Evolutionary conservation across 306 rosid genomes (phyloP).

Genomic region (Inga leiocalycina): DNA sequence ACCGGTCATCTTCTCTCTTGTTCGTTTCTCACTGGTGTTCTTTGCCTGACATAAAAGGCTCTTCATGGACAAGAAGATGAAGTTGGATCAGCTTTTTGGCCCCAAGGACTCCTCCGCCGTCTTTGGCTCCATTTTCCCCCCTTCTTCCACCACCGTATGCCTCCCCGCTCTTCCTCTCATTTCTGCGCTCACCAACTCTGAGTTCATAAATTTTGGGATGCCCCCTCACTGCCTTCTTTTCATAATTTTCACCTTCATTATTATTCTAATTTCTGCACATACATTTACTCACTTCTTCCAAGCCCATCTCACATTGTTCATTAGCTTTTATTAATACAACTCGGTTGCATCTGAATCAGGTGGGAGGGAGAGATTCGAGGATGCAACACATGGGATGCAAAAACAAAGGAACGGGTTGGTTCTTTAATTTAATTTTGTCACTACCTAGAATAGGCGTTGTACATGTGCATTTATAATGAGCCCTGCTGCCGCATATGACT

Average conservation of each 20-base stretch:
- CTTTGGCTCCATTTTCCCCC: conserved; percentile 79
- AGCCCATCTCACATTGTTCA: no score
- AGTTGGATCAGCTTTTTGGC: conserved; percentile 85
- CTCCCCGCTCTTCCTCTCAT: not conserved
- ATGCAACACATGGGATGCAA: conserved; percentile 37
- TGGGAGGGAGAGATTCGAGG: conserved; percentile 43
- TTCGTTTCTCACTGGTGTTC: not conserved
- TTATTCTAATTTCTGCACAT: not conserved
- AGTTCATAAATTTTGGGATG: no score
- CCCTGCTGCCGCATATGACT: no score
- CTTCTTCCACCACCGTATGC: conserved; percentile 64
- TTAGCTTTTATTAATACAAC: no score
- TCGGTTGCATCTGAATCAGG: conserved; percentile 23
- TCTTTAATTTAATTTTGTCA: no score
- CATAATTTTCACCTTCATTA: not conserved
- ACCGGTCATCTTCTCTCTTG: not conserved
- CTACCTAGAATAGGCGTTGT: no score
- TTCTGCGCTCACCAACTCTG: no score
- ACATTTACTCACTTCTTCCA: not conserved
- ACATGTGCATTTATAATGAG: no score
- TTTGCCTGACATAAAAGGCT: not conserved
- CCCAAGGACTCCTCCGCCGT: conserved; percentile 66
- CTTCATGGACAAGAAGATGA: conserved; percentile 44
- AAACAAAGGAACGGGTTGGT: conserved; percentile 46
- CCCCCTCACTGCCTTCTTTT: not conserved